These are phyloP conservation scores for Alternaria sp. DNA, from an alignment of 2,329 filamentous ascomycete species.

Conservation along the genomic window DNA sequence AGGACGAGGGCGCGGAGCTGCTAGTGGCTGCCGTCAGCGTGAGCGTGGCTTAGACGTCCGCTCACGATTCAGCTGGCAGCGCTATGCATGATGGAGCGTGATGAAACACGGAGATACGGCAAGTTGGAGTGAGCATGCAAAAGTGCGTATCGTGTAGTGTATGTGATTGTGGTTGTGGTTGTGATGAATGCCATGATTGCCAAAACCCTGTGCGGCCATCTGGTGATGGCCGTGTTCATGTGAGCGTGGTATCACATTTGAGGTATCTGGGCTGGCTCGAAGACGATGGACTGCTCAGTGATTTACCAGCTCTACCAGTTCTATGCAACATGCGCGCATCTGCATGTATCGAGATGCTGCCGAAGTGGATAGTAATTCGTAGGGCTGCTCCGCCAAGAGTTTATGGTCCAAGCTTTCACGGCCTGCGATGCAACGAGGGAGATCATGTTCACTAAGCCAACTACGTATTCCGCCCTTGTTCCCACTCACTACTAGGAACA, in stretches of 20 bases:
- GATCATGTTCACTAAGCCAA: constrained; percentile 1
- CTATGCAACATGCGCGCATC: not conserved
- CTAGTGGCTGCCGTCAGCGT: constrained; percentile 23
- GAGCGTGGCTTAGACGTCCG: constrained; percentile 41
- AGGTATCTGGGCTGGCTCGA: not conserved
- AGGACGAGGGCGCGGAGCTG: constrained; percentile 19
- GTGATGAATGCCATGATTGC: not conserved
- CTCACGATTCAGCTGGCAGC: constrained; percentile 30
- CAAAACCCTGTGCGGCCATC: constrained; percentile 16
- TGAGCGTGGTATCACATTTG: not conserved
- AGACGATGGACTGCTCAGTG: not conserved
- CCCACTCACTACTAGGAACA: not conserved
- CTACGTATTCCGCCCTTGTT: not conserved
- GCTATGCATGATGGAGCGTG: constrained; percentile 22
- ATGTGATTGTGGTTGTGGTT: not conserved
- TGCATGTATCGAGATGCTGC: not conserved
- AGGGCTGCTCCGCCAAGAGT: constrained; percentile 15
- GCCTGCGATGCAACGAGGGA: constrained; percentile 8
- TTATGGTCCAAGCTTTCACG: constrained; percentile 7
- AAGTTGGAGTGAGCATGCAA: not conserved
- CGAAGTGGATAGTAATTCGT: not conserved
- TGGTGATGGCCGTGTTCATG: constrained; percentile 5
- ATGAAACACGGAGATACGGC: constrained; percentile 23
- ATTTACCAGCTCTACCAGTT: not conserved
- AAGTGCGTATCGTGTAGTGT: not conserved